Conservation (phyloP, 306 rosid species). For the Glycine latifolia region DNA sequence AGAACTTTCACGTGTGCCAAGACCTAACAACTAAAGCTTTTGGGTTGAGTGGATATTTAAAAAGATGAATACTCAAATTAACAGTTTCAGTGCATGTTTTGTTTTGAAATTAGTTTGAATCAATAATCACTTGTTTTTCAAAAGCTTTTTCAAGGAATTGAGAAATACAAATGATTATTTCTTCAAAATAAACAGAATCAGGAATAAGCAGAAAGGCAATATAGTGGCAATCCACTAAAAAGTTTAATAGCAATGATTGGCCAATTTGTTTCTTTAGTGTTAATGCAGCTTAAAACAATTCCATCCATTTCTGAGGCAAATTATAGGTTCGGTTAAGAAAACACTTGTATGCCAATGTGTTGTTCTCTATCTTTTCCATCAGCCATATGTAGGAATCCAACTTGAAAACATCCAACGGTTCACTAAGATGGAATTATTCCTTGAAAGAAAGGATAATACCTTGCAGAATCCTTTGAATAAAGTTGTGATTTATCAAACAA, state of each 20-base stretch:
- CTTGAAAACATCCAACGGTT: background rate
- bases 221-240: conserved; percentile 1
- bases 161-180: no score
- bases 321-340: background rate
- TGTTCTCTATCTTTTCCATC: conserved; percentile 1
- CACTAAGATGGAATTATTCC: background rate
- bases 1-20: no score
- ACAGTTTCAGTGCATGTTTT: no score
- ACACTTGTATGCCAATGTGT: background rate
- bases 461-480: background rate
- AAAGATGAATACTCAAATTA: no score
- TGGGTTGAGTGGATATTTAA: no score
- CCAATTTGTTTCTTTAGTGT: conserved; percentile 18
- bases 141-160: background rate
- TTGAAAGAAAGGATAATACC: conserved; percentile 4
- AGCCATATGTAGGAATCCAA: conserved; percentile 12
- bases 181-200: no score
- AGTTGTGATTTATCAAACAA: conserved; percentile 17
- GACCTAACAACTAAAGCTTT: no score
- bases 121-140: background rate
- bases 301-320: background rate
- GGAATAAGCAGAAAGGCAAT: conserved; percentile 7
- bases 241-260: background rate
- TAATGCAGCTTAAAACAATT: background rate
- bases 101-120: no score